Conservation (phyloP, 352 stramenopile species). For the Pseudoperonospora humuli region DNA sequence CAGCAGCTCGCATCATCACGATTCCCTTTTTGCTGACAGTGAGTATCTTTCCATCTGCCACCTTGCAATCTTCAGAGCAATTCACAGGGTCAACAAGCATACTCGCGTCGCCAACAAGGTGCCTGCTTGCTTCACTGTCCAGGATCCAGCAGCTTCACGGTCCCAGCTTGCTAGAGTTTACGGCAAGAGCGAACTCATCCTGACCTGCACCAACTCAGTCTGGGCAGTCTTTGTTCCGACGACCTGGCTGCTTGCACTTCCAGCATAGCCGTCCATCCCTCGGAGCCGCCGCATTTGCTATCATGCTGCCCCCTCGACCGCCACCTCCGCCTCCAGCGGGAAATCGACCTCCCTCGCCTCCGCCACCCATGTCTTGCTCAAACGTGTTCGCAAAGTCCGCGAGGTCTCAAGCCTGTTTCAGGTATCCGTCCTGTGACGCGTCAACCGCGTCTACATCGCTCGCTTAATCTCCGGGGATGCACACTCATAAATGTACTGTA, state of each 20-base stretch:
- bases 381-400: background rate
- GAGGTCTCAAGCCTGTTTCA: background rate
- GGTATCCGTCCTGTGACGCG: background rate
- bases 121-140: background rate
- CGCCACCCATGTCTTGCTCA: too few relatives aligned
- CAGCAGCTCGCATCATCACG: background rate
- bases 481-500: background rate
- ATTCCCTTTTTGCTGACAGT: background rate
- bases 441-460: background rate
- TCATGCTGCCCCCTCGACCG: too few relatives aligned
- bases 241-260: background rate
- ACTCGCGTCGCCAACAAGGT: background rate
- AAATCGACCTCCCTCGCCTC: too few relatives aligned
- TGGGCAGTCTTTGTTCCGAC: background rate
- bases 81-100: background rate
- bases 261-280: background rate
- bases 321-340: too few relatives aligned
- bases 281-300: background rate
- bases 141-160: background rate
- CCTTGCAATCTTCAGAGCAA: background rate
- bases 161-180: background rate
- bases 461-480: background rate
- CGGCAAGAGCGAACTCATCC: background rate
- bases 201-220: background rate
- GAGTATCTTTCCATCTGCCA: background rate